Conservation (phyloP, 345 rosid genomes). For the Boechera stricta region DNA sequence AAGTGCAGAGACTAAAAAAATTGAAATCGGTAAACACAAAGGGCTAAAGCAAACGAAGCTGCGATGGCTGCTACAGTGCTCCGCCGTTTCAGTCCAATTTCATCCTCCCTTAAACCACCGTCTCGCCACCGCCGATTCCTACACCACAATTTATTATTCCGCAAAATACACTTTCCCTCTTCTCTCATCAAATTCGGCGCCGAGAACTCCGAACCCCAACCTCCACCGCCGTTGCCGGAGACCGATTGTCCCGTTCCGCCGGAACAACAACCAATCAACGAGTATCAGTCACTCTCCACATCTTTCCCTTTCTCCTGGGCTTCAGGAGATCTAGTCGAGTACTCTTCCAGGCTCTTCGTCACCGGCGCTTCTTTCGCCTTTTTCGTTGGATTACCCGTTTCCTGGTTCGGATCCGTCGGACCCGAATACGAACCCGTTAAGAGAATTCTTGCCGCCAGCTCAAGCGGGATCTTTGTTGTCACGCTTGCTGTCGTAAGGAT, state of each 20-base stretch:
- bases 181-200: conserved; percentile 53
- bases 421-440: conserved; percentile 69
- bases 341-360: conserved; percentile 61
- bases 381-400: conserved; percentile 77
- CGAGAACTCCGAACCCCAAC: conserved; percentile 58
- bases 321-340: conserved; percentile 60
- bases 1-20: background rate
- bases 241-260: conserved; percentile 85
- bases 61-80: conserved; percentile 44
- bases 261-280: conserved; percentile 88
- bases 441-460: conserved; percentile 59
- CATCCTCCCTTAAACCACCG: conserved; percentile 38
- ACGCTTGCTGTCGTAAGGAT: conserved; percentile 90
- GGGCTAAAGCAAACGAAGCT: background rate
- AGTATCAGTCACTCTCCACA: conserved; percentile 76
- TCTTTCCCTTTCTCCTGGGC: conserved; percentile 94
- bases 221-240: conserved; percentile 51
- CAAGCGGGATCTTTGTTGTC: conserved; percentile 80
- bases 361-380: conserved; percentile 77
- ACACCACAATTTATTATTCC: conserved; percentile 12
- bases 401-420: conserved; percentile 80
- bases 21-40: background rate
- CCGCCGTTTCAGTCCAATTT: conserved; percentile 41
- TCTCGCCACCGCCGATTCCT: conserved; percentile 34
- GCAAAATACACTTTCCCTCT: conserved; percentile 36